Percentiles rank a stretch among this genome's conserved stretches.
These are phyloP conservation scores for Leonotis leonurus DNA, from an alignment of 257 asterid species.

Conservation along the genomic window DNA sequence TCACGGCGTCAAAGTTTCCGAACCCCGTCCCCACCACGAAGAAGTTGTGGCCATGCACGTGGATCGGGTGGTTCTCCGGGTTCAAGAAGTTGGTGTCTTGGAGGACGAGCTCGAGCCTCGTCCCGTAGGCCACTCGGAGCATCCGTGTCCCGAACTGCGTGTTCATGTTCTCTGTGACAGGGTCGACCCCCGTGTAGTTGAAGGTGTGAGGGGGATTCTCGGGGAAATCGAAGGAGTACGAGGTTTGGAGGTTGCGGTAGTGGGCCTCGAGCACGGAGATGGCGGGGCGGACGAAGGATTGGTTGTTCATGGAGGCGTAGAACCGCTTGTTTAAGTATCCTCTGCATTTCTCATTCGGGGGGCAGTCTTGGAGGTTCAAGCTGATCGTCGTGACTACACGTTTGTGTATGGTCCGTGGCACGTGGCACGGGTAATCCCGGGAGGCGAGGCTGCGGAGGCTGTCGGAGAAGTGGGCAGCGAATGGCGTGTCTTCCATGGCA, in stretches of 20 bases:
- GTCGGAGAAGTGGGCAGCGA: constrained; percentile 34
- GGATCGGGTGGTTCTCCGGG: constrained; percentile 75
- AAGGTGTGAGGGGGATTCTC: constrained; percentile 46
- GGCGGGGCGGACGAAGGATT: constrained; percentile 59
- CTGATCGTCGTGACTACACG: constrained; percentile 45
- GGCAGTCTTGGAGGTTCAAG: constrained; percentile 77
- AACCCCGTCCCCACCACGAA: constrained; percentile 67
- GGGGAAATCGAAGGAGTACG: constrained; percentile 32
- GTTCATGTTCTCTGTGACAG: constrained; percentile 57
- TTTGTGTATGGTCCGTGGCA: constrained; percentile 45
- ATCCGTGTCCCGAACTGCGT: constrained; percentile 45
- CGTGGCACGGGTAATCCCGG: constrained; percentile 51
- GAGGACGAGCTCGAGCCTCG: constrained; percentile 54
- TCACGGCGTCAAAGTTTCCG: constrained; percentile 48
- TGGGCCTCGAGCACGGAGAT: constrained; percentile 50
- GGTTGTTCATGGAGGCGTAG: constrained; percentile 75
- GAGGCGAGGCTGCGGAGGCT: constrained; percentile 57
- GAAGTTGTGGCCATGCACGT: constrained; percentile 72
- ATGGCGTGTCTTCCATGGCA: constrained; percentile 44
- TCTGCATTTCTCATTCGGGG: constrained; percentile 46
- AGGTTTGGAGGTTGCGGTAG: constrained; percentile 26
- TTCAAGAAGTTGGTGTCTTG: constrained; percentile 59
- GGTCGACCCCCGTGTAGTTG: constrained; percentile 60
- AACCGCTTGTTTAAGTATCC: constrained; percentile 48
- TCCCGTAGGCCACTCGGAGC: constrained; percentile 43